Conservation (phyloP, 768 basidiomycete genomes). For the Atractiella rhizophila region DNA sequence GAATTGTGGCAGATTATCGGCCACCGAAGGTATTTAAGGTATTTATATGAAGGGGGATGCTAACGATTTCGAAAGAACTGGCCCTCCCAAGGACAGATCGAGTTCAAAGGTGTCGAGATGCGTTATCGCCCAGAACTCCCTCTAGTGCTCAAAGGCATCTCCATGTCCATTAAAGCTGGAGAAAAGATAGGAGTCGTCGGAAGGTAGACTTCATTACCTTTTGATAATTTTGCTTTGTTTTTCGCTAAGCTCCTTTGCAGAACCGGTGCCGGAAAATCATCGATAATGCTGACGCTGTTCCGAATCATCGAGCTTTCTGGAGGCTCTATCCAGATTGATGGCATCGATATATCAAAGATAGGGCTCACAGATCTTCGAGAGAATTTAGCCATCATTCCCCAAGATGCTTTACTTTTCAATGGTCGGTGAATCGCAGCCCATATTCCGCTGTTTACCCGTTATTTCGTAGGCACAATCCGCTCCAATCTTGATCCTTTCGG, state of each 20-base stretch:
- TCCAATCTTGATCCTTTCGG: constrained; percentile 74
- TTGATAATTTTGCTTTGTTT: no score
- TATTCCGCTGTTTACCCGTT: constrained; percentile 28
- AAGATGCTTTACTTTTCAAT: constrained; percentile 28
- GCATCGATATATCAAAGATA: constrained; percentile 50
- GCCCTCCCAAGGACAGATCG: constrained; percentile 3
- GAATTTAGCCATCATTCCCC: constrained; percentile 13
- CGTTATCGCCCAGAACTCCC: constrained; percentile 64
- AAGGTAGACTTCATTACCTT: constrained; percentile 26
- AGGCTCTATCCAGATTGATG: constrained; percentile 53
- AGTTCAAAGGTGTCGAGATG: constrained; percentile 30
- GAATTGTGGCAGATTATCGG: constrained; percentile 35
- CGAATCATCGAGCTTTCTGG: constrained; percentile 43
- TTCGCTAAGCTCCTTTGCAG: constrained; percentile 27
- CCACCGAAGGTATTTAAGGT: constrained; percentile 31
- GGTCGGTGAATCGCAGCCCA: constrained; percentile 47
- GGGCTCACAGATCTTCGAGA: constrained; percentile 29
- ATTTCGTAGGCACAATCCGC: constrained; percentile 4
- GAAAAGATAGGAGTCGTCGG: constrained; percentile 86
- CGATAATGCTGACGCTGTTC: constrained; percentile 53
- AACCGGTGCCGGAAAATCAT: constrained; percentile 52
- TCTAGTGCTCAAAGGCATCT: constrained; percentile 49
- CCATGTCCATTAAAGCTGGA: constrained; percentile 39
- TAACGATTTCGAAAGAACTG: neutral
- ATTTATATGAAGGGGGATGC: neutral